A percentile compares a stretch with the other conserved stretches of the same genome.
These are phyloP conservation scores for Ilyonectria mors-panacis DNA, from an alignment of 2,329 filamentous ascomycete genomes.

Conservation along the genomic window DNA sequence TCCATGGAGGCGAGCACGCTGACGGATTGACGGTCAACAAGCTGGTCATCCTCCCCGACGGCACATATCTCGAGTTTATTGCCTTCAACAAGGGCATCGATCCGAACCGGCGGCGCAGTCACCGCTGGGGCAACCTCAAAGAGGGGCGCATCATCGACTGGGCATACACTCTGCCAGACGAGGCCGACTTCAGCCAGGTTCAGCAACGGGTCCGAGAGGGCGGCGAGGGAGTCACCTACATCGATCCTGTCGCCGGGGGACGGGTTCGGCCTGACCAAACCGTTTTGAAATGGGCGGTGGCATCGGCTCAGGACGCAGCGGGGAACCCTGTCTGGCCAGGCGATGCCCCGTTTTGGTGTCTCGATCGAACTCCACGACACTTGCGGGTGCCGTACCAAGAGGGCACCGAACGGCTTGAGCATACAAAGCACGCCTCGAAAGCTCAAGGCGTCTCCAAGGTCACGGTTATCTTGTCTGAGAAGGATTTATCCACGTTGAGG, in stretches of 20 bases:
- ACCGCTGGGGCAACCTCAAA: conserved; percentile 71
- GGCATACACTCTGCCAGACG: conserved; percentile 65
- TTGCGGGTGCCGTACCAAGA: conserved; percentile 66
- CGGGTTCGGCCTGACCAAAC: conserved; percentile 69
- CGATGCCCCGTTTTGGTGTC: conserved; percentile 74
- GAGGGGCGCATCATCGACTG: conserved; percentile 71
- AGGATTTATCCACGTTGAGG: conserved; percentile 36
- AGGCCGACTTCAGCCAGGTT: conserved; percentile 55
- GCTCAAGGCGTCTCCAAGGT: conserved; percentile 66
- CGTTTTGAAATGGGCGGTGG: conserved; percentile 72
- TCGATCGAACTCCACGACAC: conserved; percentile 72
- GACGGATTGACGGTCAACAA: conserved; percentile 74
- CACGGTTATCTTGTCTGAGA: conserved; percentile 52
- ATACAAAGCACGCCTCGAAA: conserved; percentile 64
- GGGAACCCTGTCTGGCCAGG: conserved; percentile 58
- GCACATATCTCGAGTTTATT: conserved; percentile 77
- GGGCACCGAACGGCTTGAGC: conserved; percentile 30
- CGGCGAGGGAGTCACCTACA: conserved; percentile 60
- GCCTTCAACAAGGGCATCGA: conserved; percentile 67
- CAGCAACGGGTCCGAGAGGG: conserved; percentile 54
- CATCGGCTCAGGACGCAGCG: conserved; percentile 54
- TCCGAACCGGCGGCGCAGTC: conserved; percentile 57
- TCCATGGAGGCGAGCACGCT: conserved; percentile 73
- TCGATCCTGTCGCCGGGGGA: conserved; percentile 65
- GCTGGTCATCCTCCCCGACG: conserved; percentile 74